Conservation (phyloP, 345 rosid genomes). For the Viola odorata region DNA sequence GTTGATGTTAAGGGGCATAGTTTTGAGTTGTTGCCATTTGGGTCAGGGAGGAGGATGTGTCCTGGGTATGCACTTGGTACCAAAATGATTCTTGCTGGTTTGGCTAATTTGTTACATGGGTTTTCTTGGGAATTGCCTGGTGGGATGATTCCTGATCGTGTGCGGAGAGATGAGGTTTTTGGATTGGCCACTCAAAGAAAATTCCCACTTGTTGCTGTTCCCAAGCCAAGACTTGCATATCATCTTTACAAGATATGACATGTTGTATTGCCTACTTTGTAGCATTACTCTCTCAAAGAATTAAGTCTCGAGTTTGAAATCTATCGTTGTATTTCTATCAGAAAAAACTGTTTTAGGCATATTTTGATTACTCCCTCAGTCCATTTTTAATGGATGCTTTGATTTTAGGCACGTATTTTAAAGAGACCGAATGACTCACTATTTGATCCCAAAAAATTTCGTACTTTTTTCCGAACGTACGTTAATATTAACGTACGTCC, state of each 20-base stretch:
- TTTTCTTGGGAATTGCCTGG: conserved; percentile 47
- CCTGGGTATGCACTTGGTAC: conserved; percentile 58
- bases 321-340: too few species aligned
- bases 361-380: too few species aligned
- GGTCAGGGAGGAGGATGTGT: conserved; percentile 67
- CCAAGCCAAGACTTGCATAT: conserved; percentile 38
- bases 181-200: conserved; percentile 50
- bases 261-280: neutral
- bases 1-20: conserved; percentile 57
- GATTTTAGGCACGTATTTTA: too few species aligned
- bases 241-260: conserved; percentile 23
- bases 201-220: conserved; percentile 35
- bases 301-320: neutral
- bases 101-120: conserved; percentile 57
- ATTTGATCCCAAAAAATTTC: too few species aligned
- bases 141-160: conserved; percentile 23
- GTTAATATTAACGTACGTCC: too few species aligned
- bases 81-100: conserved; percentile 45
- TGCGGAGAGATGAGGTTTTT: conserved; percentile 52
- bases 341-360: too few species aligned
- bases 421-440: too few species aligned
- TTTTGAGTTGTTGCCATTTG: conserved; percentile 56
- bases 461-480: too few species aligned
- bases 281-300: neutral
- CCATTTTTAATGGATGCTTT: too few species aligned